A percentile compares a stretch with the other conserved stretches of the same genome.
phyloP scores from a whole-genome alignment of 345 rosid species.

The Hibiscus mutabilis region DNA sequence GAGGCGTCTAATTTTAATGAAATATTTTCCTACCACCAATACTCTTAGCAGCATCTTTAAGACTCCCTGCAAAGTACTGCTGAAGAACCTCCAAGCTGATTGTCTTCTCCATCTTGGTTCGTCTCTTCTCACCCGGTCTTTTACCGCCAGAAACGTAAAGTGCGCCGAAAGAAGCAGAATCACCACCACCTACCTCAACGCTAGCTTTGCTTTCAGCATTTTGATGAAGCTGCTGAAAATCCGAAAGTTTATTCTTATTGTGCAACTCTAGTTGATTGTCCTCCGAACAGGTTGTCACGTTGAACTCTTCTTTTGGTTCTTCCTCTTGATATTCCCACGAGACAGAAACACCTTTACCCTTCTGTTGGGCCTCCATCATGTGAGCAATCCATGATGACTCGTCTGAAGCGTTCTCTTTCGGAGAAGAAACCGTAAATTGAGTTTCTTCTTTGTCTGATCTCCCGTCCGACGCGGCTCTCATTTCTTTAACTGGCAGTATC shows the following conservation, averaged over 20 bases:
- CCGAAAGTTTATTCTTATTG: constrained; percentile 30
- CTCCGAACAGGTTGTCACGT: constrained; percentile 37
- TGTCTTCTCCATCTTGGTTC: constrained; percentile 71
- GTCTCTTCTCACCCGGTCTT: constrained; percentile 54
- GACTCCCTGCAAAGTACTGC: constrained; percentile 90
- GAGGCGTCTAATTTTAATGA: constrained; percentile 14
- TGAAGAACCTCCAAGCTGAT: constrained; percentile 80
- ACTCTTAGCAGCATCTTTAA: constrained; percentile 91
- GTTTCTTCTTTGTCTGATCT: constrained; percentile 19
- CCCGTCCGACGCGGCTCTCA: constrained; percentile 23
- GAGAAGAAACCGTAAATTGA: constrained; percentile 25
- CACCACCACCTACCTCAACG: constrained; percentile 33
- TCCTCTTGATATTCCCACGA: constrained; percentile 55
- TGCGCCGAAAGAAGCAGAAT: constrained; percentile 27
- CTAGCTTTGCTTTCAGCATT: constrained; percentile 28
- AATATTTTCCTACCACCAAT: constrained; percentile 68
- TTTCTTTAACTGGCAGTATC: constrained; percentile 28
- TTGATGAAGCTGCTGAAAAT: constrained; percentile 29
- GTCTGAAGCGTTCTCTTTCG: constrained; percentile 34
- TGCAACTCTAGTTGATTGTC: constrained; percentile 25
- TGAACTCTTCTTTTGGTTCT: constrained; percentile 58
- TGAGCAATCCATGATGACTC: constrained; percentile 53
- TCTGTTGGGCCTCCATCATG: constrained; percentile 50
- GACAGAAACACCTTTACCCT: constrained; percentile 51
- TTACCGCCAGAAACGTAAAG: constrained; percentile 27